These are phyloP conservation scores for Mortierella sp. DNA, from an alignment of 371 early-diverging fungal species.

Conservation along the genomic window DNA sequence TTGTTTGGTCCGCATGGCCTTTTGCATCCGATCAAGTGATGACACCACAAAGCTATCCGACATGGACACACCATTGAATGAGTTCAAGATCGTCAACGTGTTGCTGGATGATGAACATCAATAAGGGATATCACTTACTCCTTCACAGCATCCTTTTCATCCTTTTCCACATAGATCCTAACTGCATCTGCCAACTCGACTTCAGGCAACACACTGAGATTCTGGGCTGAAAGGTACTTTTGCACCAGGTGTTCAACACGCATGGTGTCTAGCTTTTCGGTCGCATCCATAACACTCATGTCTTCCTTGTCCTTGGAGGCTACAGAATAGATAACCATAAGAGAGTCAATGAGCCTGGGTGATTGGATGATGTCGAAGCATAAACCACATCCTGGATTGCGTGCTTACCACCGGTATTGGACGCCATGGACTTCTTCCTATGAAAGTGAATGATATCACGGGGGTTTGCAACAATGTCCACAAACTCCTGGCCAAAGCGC, in stretches of 20 bases:
- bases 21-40: conserved; percentile 41
- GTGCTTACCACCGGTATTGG: conserved; percentile 15
- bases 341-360: too few species aligned
- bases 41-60: conserved; percentile 27
- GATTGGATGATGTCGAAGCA: too few species aligned
- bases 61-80: neutral
- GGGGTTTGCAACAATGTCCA: conserved; percentile 93
- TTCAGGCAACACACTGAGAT: conserved; percentile 81
- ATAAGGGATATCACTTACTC: conserved; percentile 42
- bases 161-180: conserved; percentile 86
- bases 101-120: neutral
- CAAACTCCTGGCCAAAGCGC: conserved; percentile 86
- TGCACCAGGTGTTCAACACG: conserved; percentile 81
- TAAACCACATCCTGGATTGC: too few species aligned
- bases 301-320: conserved; percentile 9
- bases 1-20: conserved; percentile 43
- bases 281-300: conserved; percentile 17
- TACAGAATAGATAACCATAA: neutral
- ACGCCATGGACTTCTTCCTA: conserved; percentile 50
- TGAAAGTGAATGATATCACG: conserved; percentile 90
- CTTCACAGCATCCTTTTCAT: conserved; percentile 83
- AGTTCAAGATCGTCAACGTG: neutral
- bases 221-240: conserved; percentile 74
- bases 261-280: conserved; percentile 71
- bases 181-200: conserved; percentile 84